Base-by-base conservation (phyloP, 306 rosid species). In the Myrica gale region DNA sequence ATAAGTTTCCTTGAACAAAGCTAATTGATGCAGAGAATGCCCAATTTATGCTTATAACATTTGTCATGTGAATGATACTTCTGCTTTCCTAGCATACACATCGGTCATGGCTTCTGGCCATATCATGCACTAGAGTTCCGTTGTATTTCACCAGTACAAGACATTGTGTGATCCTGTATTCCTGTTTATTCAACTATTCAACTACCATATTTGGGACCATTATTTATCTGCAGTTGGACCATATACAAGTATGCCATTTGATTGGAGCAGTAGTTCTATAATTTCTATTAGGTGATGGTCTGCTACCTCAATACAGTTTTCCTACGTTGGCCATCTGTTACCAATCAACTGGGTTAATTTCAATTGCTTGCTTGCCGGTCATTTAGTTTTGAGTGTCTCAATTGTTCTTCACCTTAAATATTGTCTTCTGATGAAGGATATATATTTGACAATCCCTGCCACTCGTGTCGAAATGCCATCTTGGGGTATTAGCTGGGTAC, bases 191-290 rank as follows among this genome's bases (percentile, higher is more conserved):
- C 56, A 47, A 65, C 42, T 53, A 78, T 46, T 69, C 69, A 47
- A 65, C 42, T 17, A 9, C 70, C 70, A 42, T n/a, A n/a, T 65
- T 6, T 71, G 50, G 63, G 20, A 20, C 69, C 47, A 16, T 62
- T 60, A 44, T 32, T 32, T 11, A 72, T 75, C 48, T 55, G 41
- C 19, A 46, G 44, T 20, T 56, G 51, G 68, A 57, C 17, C 48
- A 71, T 67, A 62, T 62, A 57, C 62, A 42, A 23, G 42, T 50
- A 47, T 42, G 72, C 61, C 71, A 42, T 41, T 65, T 74, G 70
- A 74, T 51, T 68, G 72, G 58, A 73, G 23, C 68, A 58, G 65
- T 82, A 73, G 45, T 80, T 76, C 37, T n/a, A n/a, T n/a, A n/a
- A n/a, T n/a, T n/a, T n/a, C n/a, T 19, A 51, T 73, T 77, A 72